Base-by-base conservation (phyloP, 2,329 filamentous ascomycete species). In the Daldinia sp. region DNA sequence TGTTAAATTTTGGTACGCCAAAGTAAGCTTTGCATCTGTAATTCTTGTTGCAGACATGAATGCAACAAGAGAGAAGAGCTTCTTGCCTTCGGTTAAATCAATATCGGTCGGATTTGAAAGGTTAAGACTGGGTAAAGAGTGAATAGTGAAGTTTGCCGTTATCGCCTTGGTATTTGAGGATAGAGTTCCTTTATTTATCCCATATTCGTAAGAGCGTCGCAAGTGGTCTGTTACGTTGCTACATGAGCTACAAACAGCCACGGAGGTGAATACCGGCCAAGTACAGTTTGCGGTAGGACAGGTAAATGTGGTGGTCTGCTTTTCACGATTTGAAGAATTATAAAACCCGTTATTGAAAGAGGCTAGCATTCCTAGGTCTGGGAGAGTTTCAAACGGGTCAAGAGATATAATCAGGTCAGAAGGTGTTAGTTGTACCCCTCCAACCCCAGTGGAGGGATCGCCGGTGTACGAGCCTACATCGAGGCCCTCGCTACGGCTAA, bases 361-460 rank as follows among this genome's bases (percentile, higher is more conserved):
- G 10, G 57, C 55, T 45, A 62, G 19, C 48, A 66, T 68, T 8
- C 76, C 75, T 73, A 76, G 8, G 50, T 71, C 29, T 66, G 70
- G 43, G 72, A 74, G 32, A 70, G 64, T 59, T 72, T 70, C n/a
- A 60, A 68, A 66, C 2, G 19, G 27, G 8, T 39, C 34, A 17
- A 56, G 23, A 2, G 13, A 3, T 5, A 66, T 5, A 2, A 30
- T 34, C 10, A 15, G 4, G 10, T 68, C 53, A 23, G 34, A 43
- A 3, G 66, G 66, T 3, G 55, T 34, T 3, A 66, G n/a, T 8
- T 4, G 1, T 21, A 53, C n/a, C 6, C 0, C 5, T 10, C n/a
- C 29, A 6, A 43, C 9, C 4, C 27, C n/a, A 2, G 23, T 27
- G 15, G 39, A 45, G 9, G 35, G 48, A 13, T 47, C 39, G 11